Conservation (phyloP, 2,329 filamentous ascomycete species). For the Sordariomycetes sp. region DNA sequence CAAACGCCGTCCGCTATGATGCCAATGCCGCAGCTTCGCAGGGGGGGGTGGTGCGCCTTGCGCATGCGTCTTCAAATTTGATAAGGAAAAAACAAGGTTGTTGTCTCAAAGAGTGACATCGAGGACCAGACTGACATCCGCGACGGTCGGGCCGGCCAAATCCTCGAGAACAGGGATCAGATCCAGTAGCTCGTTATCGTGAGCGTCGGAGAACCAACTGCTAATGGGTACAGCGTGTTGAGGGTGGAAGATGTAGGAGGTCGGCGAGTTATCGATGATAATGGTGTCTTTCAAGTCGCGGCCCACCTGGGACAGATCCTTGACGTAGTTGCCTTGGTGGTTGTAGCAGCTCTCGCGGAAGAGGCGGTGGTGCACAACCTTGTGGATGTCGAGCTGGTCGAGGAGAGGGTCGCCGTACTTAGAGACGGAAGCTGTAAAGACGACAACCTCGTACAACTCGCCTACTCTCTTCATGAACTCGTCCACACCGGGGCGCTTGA, state of each 20-base stretch:
- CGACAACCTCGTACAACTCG: conserved; percentile 95
- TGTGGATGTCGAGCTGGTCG: conserved; percentile 94
- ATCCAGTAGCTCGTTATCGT: conserved; percentile 97
- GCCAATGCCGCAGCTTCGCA: conserved; percentile 21
- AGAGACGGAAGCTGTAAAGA: conserved; percentile 96
- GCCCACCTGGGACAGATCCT: conserved; percentile 95
- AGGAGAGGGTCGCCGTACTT: conserved; percentile 98
- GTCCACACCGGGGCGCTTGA: conserved; percentile 97
- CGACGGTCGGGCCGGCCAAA: conserved; percentile 76
- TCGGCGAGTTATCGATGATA: conserved; percentile 98
- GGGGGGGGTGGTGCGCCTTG: not conserved
- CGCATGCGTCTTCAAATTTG: not conserved
- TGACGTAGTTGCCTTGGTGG: conserved; percentile 98
- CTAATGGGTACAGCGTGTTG: conserved; percentile 98
- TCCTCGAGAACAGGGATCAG: conserved; percentile 98
- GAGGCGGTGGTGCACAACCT: conserved; percentile 88
- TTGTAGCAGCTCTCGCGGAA: conserved; percentile 99
- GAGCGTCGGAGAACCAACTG: conserved; percentile 99
- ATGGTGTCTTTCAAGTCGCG: conserved; percentile 95
- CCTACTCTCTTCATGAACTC: conserved; percentile 98
- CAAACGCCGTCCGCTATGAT: conserved; percentile 49
- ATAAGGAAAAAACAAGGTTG: conserved; percentile 10
- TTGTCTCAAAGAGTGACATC: conserved; percentile 67
- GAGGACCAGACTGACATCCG: conserved; percentile 94
- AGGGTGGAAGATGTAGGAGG: conserved; percentile 98